phyloP scores from a whole-genome alignment of 2,329 filamentous ascomycete species.

The Talaromyces rugulosus region DNA sequence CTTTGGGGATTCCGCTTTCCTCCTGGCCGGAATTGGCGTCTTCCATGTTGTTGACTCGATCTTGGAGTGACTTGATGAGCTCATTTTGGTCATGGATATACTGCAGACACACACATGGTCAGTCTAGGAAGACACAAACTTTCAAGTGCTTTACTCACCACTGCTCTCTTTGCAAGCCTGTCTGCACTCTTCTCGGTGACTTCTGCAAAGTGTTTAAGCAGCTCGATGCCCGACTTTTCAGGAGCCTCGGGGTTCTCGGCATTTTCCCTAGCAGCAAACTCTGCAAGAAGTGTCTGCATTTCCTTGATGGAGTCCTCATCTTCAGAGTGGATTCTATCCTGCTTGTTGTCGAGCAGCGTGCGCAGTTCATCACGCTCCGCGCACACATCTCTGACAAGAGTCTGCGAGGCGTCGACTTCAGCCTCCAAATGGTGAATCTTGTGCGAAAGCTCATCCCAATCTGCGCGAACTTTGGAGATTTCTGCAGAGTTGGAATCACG shows the following conservation, averaged over 20 bases:
- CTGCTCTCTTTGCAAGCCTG: slow-evolving; percentile 38
- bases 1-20: slow-evolving; percentile 28
- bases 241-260: slow-evolving; percentile 27
- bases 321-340: slow-evolving; percentile 35
- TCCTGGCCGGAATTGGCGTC: slow-evolving; percentile 27
- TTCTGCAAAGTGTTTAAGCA: slow-evolving; percentile 44
- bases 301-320: slow-evolving; percentile 38
- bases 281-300: slow-evolving; percentile 38
- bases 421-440: slow-evolving; percentile 35
- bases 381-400: slow-evolving; percentile 34
- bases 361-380: slow-evolving; percentile 38
- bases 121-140: neutral
- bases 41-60: slow-evolving; percentile 38
- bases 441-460: slow-evolving; percentile 30
- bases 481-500: slow-evolving; percentile 33
- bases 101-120: slow-evolving; percentile 17
- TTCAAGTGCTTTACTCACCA: slow-evolving; percentile 29
- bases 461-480: slow-evolving; percentile 28
- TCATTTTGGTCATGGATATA: slow-evolving; percentile 42
- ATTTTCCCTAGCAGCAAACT: slow-evolving; percentile 33
- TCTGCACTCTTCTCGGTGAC: slow-evolving; percentile 54
- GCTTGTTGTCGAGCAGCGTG: slow-evolving; percentile 34
- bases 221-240: slow-evolving; percentile 34
- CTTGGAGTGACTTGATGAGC: slow-evolving; percentile 38
- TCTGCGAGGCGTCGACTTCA: slow-evolving; percentile 35